These are phyloP conservation scores for Sarocladium brachiariae DNA, from an alignment of 2,329 filamentous ascomycete genomes.

Conservation along the genomic window DNA sequence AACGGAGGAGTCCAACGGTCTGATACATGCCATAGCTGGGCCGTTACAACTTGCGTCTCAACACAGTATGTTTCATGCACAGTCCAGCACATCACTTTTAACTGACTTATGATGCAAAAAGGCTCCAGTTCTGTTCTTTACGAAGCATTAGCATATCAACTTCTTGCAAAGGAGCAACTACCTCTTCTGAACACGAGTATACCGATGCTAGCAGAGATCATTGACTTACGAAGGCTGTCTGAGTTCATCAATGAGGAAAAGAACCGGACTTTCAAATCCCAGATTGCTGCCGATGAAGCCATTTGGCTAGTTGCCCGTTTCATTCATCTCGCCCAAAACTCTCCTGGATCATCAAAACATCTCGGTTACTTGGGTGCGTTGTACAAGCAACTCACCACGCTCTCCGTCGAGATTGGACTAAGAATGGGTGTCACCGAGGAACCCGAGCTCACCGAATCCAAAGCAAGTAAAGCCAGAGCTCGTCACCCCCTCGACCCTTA, in stretches of 20 bases:
- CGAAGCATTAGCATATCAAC: constrained; percentile 29
- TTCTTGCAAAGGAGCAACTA: constrained; percentile 31
- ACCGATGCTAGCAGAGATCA: constrained; percentile 24
- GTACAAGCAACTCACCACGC: constrained; percentile 45
- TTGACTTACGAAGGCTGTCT: constrained; percentile 36
- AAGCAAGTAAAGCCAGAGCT: constrained; percentile 15
- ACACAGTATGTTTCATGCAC: not conserved
- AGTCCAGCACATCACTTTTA: not conserved
- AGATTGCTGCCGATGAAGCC: constrained; percentile 32
- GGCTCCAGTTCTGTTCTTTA: constrained; percentile 13
- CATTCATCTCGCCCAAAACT: constrained; percentile 46
- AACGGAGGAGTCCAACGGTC: not conserved
- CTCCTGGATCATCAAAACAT: constrained; percentile 26
- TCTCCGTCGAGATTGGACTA: constrained; percentile 44
- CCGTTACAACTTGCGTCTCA: not conserved
- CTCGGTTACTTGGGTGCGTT: constrained; percentile 42
- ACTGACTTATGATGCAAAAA: not conserved
- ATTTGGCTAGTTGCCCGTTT: constrained; percentile 64
- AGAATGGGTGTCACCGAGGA: constrained; percentile 26
- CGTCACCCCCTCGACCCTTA: constrained; percentile 41
- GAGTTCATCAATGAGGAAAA: constrained; percentile 31
- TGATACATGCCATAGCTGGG: not conserved
- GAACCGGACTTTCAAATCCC: not conserved
- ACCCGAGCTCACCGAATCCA: constrained; percentile 11
- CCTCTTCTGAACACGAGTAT: constrained; percentile 34